Evolutionary conservation across 352 stramenopile genomes (phyloP).

Genomic region (Phytophthora melonis): DNA sequence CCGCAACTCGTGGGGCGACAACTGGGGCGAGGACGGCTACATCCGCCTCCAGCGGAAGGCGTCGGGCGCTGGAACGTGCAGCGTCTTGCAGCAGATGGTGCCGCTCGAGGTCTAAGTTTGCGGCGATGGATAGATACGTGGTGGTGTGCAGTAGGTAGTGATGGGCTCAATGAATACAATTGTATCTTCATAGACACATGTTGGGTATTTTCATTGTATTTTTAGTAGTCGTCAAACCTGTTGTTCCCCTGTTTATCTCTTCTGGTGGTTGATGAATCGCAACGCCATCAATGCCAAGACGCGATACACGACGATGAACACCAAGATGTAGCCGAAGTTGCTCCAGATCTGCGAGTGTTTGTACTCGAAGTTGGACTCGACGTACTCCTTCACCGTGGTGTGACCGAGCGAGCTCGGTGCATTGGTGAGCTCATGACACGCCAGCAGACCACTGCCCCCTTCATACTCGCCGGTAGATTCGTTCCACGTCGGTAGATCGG

Average conservation of each 20-base stretch:
- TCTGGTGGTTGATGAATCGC: constrained; percentile 57
- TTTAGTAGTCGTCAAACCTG: too few species aligned
- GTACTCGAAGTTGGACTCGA: constrained; percentile 39
- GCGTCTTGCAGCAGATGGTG: constrained; percentile 58
- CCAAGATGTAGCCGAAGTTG: constrained; percentile 41
- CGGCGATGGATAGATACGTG: background rate
- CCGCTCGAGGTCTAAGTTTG: constrained; percentile 41
- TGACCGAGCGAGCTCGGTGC: constrained; percentile 21
- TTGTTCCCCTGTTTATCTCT: constrained; percentile 33
- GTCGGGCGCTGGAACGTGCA: constrained; percentile 48
- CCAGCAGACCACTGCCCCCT: constrained; percentile 17
- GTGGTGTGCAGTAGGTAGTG: background rate
- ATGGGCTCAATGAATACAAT: too few species aligned
- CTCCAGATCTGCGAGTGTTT: constrained; percentile 42
- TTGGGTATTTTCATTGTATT: too few species aligned
- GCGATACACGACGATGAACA: constrained; percentile 43
- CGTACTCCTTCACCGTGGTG: constrained; percentile 33
- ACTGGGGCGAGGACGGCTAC: constrained; percentile 94
- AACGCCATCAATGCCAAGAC: constrained; percentile 42
- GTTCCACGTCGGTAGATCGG: constrained; percentile 36
- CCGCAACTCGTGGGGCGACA: constrained; percentile 96
- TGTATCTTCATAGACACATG: too few species aligned
- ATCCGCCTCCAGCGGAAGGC: constrained; percentile 88
- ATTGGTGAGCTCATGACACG: constrained; percentile 24
- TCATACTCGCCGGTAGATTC: constrained; percentile 22